phyloP scores from a whole-genome alignment of 208 protist genomes.

The Leishmania amazonensis region DNA sequence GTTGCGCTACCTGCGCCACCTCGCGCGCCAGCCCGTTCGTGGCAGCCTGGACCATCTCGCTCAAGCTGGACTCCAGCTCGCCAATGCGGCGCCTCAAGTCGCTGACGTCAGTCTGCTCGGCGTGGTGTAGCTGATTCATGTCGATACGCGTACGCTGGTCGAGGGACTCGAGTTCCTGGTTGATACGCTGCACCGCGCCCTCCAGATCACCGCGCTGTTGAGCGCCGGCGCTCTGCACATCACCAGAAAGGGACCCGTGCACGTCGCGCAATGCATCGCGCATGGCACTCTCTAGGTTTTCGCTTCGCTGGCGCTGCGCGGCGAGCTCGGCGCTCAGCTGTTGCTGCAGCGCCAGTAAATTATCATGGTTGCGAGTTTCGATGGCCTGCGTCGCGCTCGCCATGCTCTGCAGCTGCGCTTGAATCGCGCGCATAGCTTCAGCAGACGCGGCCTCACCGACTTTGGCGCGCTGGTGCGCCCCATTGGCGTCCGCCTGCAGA shows the following conservation, averaged over 20 bases:
- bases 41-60: slow-evolving; percentile 48
- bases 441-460: slow-evolving; percentile 44
- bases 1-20: slow-evolving; percentile 58
- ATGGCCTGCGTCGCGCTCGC: slow-evolving; percentile 46
- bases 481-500: slow-evolving; percentile 57
- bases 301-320: slow-evolving; percentile 47
- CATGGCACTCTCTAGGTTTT: slow-evolving; percentile 52
- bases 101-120: slow-evolving; percentile 45
- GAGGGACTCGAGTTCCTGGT: slow-evolving; percentile 47
- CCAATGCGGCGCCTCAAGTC: slow-evolving; percentile 43
- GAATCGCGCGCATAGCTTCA: slow-evolving; percentile 51
- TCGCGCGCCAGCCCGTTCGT: slow-evolving; percentile 59
- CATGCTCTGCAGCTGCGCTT: slow-evolving; percentile 53
- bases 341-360: slow-evolving; percentile 62
- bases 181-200: slow-evolving; percentile 41
- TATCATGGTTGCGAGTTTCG: slow-evolving; percentile 49
- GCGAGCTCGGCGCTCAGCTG: slow-evolving; percentile 44
- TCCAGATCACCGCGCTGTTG: slow-evolving; percentile 34
- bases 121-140: slow-evolving; percentile 48
- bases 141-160: slow-evolving; percentile 61
- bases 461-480: slow-evolving; percentile 56
- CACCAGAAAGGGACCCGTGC: slow-evolving; percentile 47
- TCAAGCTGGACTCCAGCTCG: slow-evolving; percentile 33
- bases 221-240: slow-evolving; percentile 40
- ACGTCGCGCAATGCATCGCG: slow-evolving; percentile 63